Evolutionary conservation across 768 basidiomycete genomes (phyloP).

Genomic region (Boletus sp.): DNA sequence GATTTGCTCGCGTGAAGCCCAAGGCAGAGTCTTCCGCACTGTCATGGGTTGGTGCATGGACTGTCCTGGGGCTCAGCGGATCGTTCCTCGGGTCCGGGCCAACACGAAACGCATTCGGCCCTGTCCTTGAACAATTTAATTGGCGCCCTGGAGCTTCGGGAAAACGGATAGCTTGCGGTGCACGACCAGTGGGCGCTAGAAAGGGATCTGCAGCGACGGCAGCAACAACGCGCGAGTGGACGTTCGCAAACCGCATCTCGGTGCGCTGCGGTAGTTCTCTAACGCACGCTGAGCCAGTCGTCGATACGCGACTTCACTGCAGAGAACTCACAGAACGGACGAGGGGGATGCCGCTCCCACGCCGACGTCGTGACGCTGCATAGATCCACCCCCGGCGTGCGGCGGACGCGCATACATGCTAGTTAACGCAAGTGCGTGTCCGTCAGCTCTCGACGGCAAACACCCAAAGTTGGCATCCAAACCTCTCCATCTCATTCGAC

Average conservation of each 20-base stretch:
- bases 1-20: not conserved
- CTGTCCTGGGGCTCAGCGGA: not conserved
- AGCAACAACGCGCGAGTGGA: not conserved
- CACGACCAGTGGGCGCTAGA: not conserved
- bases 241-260: not conserved
- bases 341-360: not conserved
- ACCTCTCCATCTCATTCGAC: constrained; percentile 3
- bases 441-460: not conserved
- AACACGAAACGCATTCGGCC: not conserved
- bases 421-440: not conserved
- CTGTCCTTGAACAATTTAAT: not conserved
- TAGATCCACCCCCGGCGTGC: not conserved
- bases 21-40: not conserved
- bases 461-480: not conserved
- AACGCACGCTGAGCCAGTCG: not conserved
- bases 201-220: not conserved
- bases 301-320: not conserved
- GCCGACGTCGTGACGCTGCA: not conserved
- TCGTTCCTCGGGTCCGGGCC: not conserved
- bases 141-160: not conserved
- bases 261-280: not conserved
- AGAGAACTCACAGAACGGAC: not conserved
- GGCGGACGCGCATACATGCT: constrained; percentile 1
- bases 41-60: not conserved
- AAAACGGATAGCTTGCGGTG: not conserved